A percentile compares a stretch with the other conserved stretches of the same genome.
These are phyloP conservation scores for Eleusine coracana DNA, from an alignment of 176 grass and related monocot genomes.

Conservation along the genomic window DNA sequence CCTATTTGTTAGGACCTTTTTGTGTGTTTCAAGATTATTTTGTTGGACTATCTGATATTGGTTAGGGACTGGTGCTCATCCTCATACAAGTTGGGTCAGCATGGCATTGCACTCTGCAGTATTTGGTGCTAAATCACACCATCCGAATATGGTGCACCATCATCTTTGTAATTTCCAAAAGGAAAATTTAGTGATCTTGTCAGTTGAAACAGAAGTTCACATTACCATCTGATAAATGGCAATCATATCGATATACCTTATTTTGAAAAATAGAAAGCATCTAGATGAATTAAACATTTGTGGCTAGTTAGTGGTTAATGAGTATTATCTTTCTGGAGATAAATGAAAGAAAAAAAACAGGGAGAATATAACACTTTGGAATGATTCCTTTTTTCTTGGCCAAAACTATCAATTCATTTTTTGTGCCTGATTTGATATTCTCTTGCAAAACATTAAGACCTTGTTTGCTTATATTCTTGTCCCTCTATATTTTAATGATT, in stretches of 20 bases:
- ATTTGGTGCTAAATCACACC: neutral
- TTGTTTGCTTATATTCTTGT: constrained; percentile 44
- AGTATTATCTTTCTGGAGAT: constrained; percentile 22
- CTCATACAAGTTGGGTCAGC: neutral
- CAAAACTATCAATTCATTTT: constrained; percentile 44
- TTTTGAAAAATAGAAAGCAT: constrained; percentile 6
- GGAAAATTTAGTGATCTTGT: neutral
- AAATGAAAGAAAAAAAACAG: constrained; percentile 19
- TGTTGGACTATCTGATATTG: constrained; percentile 27
- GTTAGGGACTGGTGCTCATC: neutral
- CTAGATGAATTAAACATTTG: constrained; percentile 9
- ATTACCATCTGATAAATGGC: neutral
- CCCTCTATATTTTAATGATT: constrained; percentile 14
- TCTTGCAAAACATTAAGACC: constrained; percentile 15
- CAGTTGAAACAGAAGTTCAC: neutral
- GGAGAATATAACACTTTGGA: constrained; percentile 39
- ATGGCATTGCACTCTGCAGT: neutral
- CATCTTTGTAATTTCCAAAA: neutral
- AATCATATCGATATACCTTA: neutral
- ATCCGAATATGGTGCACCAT: neutral
- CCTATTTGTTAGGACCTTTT: neutral
- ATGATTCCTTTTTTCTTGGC: neutral
- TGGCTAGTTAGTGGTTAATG: constrained; percentile 17
- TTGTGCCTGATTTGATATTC: constrained; percentile 42
- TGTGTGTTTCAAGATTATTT: constrained; percentile 25